Conservation (phyloP, 1,284 basidiomycete genomes). For the Vanrija sp. region DNA sequence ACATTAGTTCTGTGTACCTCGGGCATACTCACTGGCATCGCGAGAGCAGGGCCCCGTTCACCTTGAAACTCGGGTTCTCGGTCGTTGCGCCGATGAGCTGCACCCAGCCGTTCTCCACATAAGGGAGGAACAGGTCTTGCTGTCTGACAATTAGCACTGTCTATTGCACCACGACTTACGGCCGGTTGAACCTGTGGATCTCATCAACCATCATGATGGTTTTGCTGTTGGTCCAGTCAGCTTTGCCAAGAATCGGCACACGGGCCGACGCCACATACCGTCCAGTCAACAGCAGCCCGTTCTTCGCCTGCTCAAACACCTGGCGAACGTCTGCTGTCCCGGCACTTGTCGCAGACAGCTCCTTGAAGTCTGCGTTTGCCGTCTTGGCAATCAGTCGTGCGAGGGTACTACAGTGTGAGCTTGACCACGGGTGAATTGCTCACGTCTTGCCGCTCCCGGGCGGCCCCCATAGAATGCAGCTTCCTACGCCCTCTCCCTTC, state of each 20-base stretch:
- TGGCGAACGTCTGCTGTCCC: slow-evolving; percentile 74
- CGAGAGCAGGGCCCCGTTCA: slow-evolving; percentile 71
- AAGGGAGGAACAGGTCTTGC: slow-evolving; percentile 78
- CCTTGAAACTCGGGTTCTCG: slow-evolving; percentile 85
- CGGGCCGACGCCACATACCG: slow-evolving; percentile 49
- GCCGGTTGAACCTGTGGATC: slow-evolving; percentile 59
- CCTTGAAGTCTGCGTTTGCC: slow-evolving; percentile 61
- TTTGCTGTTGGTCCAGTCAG: slow-evolving; percentile 18
- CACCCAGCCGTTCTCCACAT: slow-evolving; percentile 71
- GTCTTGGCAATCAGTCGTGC: slow-evolving; percentile 42
- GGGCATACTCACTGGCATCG: slow-evolving; percentile 63
- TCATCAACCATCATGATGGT: slow-evolving; percentile 60
- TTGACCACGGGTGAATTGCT: neutral
- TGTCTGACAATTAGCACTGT: slow-evolving; percentile 46
- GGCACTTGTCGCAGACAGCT: slow-evolving; percentile 68
- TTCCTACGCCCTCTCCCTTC: slow-evolving; percentile 39
- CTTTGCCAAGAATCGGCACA: neutral
- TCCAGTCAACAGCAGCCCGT: slow-evolving; percentile 63
- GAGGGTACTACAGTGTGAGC: slow-evolving; percentile 28
- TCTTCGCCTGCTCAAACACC: slow-evolving; percentile 76
- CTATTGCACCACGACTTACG: slow-evolving; percentile 28
- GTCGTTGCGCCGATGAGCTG: slow-evolving; percentile 86
- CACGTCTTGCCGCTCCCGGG: slow-evolving; percentile 48
- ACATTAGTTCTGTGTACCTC: neutral
- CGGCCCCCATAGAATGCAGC: slow-evolving; percentile 48